These are phyloP conservation scores for Cryptosporidium baileyi DNA, from an alignment of 169 alveolate species.

Conservation along the genomic window DNA sequence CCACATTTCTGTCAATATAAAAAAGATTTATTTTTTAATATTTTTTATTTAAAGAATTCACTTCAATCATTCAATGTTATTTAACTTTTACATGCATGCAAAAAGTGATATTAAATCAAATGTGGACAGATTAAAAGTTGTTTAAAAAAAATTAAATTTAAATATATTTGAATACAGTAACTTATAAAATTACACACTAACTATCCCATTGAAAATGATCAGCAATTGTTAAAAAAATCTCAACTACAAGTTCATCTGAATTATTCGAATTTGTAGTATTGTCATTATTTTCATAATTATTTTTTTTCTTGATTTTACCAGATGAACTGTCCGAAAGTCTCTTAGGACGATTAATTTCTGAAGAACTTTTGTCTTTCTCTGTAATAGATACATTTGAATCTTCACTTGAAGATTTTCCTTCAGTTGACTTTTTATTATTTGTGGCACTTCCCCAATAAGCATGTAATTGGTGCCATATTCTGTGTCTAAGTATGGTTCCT, in stretches of 20 bases:
- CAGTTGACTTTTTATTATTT: background rate
- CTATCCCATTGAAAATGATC: conserved; percentile 70
- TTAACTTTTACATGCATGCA: background rate
- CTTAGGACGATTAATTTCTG: background rate
- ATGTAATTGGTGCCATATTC: conserved; percentile 59
- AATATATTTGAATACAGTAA: background rate
- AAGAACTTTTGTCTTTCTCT: too few species aligned
- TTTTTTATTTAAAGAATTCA: too few species aligned
- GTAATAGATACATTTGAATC: too few species aligned
- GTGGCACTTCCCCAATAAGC: conserved; percentile 64
- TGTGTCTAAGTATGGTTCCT: conserved; percentile 54
- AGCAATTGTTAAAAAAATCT: conserved; percentile 50
- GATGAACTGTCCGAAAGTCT: conserved; percentile 13
- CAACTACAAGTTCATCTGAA: conserved; percentile 41
- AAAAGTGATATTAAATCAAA: background rate
- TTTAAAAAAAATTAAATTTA: background rate
- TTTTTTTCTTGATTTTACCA: background rate
- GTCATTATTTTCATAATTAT: background rate
- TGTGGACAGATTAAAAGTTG: background rate
- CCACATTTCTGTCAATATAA: too few species aligned
- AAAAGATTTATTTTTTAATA: too few species aligned
- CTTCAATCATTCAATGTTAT: background rate
- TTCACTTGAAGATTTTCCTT: background rate
- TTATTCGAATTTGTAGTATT: background rate
- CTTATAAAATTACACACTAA: background rate